Conservation (phyloP, 331 rosid species). For the Stylosanthes scabra region DNA sequence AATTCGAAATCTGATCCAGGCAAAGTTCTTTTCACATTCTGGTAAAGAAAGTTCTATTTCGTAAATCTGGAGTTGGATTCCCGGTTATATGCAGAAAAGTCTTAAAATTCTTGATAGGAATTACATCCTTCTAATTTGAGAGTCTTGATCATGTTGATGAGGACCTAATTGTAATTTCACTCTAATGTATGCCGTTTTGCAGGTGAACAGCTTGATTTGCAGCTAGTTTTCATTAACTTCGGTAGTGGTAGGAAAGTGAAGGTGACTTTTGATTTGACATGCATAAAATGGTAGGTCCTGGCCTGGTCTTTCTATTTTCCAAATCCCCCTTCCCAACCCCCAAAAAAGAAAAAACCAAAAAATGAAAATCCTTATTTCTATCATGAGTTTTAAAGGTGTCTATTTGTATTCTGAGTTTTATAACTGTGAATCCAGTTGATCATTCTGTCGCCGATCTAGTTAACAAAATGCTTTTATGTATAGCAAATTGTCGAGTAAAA, state of each 20-base stretch:
- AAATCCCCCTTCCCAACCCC: too few species aligned
- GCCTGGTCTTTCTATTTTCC: slow-evolving; percentile 4
- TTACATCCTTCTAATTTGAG: slow-evolving; percentile 22
- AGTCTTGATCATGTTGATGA: slow-evolving; percentile 6
- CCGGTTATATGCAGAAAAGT: slow-evolving; percentile 8
- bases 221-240: slow-evolving; percentile 68
- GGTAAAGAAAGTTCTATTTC: slow-evolving; percentile 50
- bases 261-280: slow-evolving; percentile 65
- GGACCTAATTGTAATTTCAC: slow-evolving; percentile 8
- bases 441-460: too few species aligned
- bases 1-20: slow-evolving; percentile 65
- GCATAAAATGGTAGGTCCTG: slow-evolving; percentile 77
- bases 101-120: slow-evolving; percentile 18
- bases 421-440: too few species aligned
- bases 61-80: background rate
- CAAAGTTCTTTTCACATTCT: slow-evolving; percentile 65
- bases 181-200: slow-evolving; percentile 42
- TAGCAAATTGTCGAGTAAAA: too few species aligned
- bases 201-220: slow-evolving; percentile 77
- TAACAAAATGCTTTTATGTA: too few species aligned
- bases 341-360: too few species aligned
- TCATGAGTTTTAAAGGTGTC: too few species aligned
- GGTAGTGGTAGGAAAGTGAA: slow-evolving; percentile 59
- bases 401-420: too few species aligned
- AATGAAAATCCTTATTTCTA: too few species aligned